These are phyloP conservation scores for Mycena metata DNA, from an alignment of 768 basidiomycete genomes.

Conservation along the genomic window DNA sequence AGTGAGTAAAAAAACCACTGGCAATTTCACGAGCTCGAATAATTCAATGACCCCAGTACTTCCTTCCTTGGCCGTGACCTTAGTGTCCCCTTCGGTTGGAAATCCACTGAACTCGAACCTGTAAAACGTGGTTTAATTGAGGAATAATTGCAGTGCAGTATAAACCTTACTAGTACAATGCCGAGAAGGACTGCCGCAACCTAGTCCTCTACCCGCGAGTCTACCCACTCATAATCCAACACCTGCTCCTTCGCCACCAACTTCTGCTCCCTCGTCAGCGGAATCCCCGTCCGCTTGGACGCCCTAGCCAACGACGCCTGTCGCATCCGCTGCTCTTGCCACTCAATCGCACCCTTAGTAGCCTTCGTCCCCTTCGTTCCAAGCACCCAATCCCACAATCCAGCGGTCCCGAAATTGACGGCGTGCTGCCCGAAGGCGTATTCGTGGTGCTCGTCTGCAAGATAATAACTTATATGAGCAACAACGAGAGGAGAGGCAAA, in stretches of 20 bases:
- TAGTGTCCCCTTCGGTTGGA: no score
- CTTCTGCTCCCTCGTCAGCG: slow-evolving; percentile 23
- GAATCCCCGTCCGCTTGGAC: slow-evolving; percentile 21
- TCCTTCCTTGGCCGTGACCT: no score
- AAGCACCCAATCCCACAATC: slow-evolving; percentile 24
- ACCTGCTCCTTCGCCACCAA: slow-evolving; percentile 25
- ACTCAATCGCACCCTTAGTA: slow-evolving; percentile 7
- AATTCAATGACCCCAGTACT: no score
- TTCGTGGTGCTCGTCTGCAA: slow-evolving; percentile 30
- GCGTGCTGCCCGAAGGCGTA: slow-evolving; percentile 17
- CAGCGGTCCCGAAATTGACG: slow-evolving; percentile 27
- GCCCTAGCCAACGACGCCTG: slow-evolving; percentile 17
- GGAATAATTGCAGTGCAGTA: no score
- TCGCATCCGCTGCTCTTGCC: slow-evolving; percentile 5
- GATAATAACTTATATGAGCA: not conserved
- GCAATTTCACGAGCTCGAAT: no score
- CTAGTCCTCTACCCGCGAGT: slow-evolving; percentile 22
- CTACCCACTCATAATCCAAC: slow-evolving; percentile 29
- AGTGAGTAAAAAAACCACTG: no score
- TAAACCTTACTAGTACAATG: not conserved
- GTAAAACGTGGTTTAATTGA: no score
- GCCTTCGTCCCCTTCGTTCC: slow-evolving; percentile 20
- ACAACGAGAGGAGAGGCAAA: not conserved
- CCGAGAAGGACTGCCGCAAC: not conserved
- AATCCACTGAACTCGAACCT: no score